Evolutionary conservation across 2,329 filamentous ascomycete genomes (phyloP), one percentile per base, ranked within the genome.

Genomic region (Cordyceps militaris): DNA sequence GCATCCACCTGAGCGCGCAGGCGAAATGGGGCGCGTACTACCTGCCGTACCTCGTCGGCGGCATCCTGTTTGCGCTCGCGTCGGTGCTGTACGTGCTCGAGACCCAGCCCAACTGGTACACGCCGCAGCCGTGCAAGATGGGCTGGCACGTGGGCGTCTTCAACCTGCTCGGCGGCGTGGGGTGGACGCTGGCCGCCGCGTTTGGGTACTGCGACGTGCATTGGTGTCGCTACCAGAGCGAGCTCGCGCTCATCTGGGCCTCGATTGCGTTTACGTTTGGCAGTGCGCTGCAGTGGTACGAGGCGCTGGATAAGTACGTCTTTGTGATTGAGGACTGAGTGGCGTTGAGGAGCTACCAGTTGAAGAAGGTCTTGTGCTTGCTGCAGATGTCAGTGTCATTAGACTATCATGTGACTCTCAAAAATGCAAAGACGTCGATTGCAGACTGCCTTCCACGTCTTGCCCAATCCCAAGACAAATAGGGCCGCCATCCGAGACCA

Each of bases 61-160:
- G 84, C 2, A 64, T 68, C 0, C 79, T 82, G 4, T 87, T 87
- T 68, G 77, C 86, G 59, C 63, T 84, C 28, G 83, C 74, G 4
- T 74, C 76, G 21, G 65, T 72, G 3, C 69, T 87, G 2, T 86
- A 85, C 67, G 85, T 86, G 75, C 65, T 87, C 16, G 85, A 87
- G 68, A 85, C 82, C 1, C 84, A 87, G 67, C 65, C 74, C 28
- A 78, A 75, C 59, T 88, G 84, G 84, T 86, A 80, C 63, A 69
- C 72, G 11, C 84, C 84, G 0, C 79, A 81, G 0, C 73, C 72
- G 2, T 64, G 66, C 13, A 71, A 81, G 1, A 73, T 87, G 2
- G 84, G 84, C 2, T 87, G 84, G 85, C 82, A 86, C 67, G 78
- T 87, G 61, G 84, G 82, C 0, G 67, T 78, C 9, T 87, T 82